Conservation (phyloP, 2,329 filamentous ascomycete species). For the Aspergillus candidus region DNA sequence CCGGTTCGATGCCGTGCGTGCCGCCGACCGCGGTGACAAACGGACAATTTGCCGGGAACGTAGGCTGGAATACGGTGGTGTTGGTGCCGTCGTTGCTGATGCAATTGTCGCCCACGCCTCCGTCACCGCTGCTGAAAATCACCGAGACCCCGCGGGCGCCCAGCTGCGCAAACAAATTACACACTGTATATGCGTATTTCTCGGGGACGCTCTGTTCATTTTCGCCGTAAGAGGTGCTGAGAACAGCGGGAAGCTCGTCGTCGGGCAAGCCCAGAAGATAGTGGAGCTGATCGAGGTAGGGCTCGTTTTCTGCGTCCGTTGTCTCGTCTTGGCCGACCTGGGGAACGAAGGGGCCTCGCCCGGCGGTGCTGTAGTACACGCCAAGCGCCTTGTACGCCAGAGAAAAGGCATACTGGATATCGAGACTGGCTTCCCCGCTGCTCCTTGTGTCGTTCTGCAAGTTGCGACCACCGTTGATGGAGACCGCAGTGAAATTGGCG, state of each 20-base stretch:
- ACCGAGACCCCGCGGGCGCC: slow-evolving; percentile 61
- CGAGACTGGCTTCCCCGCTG: slow-evolving; percentile 57
- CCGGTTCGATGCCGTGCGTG: slow-evolving; percentile 49
- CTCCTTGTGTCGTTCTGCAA: slow-evolving; percentile 39
- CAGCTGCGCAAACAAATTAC: slow-evolving; percentile 58
- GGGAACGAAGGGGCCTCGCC: slow-evolving; percentile 47
- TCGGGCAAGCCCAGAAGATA: slow-evolving; percentile 53
- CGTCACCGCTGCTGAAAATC: slow-evolving; percentile 60
- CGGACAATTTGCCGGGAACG: slow-evolving; percentile 54
- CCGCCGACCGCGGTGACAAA: slow-evolving; percentile 60
- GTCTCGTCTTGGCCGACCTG: slow-evolving; percentile 39
- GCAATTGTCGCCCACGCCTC: slow-evolving; percentile 52
- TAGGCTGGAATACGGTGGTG: slow-evolving; percentile 47
- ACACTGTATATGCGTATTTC: slow-evolving; percentile 55
- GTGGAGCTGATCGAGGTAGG: slow-evolving; percentile 59
- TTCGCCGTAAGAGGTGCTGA: slow-evolving; percentile 66
- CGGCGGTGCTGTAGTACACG: slow-evolving; percentile 55
- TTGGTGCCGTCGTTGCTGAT: slow-evolving; percentile 51
- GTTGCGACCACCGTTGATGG: slow-evolving; percentile 53
- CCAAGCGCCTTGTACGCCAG: slow-evolving; percentile 52
- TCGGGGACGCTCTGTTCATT: slow-evolving; percentile 58
- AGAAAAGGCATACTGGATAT: slow-evolving; percentile 56
- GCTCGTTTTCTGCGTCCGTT: slow-evolving; percentile 53
- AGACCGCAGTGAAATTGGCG: slow-evolving; percentile 52
- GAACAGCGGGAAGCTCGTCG: slow-evolving; percentile 54